These are phyloP conservation scores for Breviolum minutum DNA, from an alignment of 73 alveolate species.

Conservation along the genomic window DNA sequence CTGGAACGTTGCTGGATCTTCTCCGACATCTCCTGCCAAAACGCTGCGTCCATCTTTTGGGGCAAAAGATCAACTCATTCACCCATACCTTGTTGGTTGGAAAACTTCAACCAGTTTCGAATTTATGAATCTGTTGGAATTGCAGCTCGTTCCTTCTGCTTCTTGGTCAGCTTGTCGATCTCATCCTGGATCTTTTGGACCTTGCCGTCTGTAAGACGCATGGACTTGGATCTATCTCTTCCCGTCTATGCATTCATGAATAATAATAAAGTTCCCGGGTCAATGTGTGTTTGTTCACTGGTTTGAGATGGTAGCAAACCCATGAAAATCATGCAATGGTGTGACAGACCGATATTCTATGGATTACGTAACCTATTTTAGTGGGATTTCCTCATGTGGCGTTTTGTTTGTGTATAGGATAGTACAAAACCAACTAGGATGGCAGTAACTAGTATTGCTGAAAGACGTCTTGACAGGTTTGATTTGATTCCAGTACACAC, in stretches of 20 bases:
- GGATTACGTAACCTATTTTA: not conserved
- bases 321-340: not conserved
- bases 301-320: too few species aligned
- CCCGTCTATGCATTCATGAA: too few species aligned
- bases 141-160: conserved; percentile 21
- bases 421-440: not conserved
- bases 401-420: not conserved
- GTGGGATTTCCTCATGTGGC: not conserved
- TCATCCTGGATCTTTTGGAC: conserved; percentile 61
- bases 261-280: too few species aligned
- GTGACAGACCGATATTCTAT: not conserved
- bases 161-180: conserved; percentile 62
- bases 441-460: not conserved
- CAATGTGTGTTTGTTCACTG: too few species aligned
- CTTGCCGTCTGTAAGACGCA: not conserved
- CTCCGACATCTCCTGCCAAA: conserved; percentile 31
- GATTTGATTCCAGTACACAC: not conserved
- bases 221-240: too few species aligned
- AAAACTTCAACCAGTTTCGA: not conserved
- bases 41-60: not conserved
- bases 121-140: not conserved
- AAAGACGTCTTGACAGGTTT: not conserved
- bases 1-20: conserved; percentile 89
- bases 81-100: too few species aligned
- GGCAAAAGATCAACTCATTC: too few species aligned